Evolutionary conservation across 106 monocot species (phyloP), one percentile per base, ranked within the genome.

Genomic region (Allium fistulosum): DNA sequence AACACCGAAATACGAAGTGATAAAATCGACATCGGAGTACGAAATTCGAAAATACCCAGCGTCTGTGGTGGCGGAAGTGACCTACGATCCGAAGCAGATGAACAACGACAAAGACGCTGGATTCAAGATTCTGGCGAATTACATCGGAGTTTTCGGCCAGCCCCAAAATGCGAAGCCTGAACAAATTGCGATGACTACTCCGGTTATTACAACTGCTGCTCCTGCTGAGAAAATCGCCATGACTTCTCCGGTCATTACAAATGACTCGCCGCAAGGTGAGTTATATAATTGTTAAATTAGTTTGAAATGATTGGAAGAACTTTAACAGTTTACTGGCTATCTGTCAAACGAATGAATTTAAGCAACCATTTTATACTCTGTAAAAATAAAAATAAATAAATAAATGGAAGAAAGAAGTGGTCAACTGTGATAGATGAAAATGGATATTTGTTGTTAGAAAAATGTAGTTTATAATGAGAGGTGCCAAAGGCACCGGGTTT

Each of bases 81-180:
- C 92, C 61, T 97, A 97, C 84, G 70, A 78, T 70, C 86, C 96
- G 6, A 48, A 79, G 49, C 53, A 77, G 55, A 56, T 84, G 49
- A 67, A 80, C 68, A 80, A 83, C 51, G 74, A 85, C 84, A 65
- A 73, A 46, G 97, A 97, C 78, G 84, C 80, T 51, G 97, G 97
- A 17, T 97, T 97, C 84, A 84, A 69, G 74, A 77, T 92, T 78
- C 86, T 97, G 15, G 97, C 84, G 62, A 82, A 73, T 69, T 97
- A 97, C 82, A 97, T 97, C 76, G 97, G 97, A 69, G 92, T 82
- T 49, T 65, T 97, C 45, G 97, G 97, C 76, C 10, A 74, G 9
- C 87, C 97, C 9, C 84, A 81, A 60, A 92, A 97, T 76, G 14
- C 69, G 72, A 76, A 65, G 18, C 84, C 87, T 48, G 88, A 92